These are phyloP conservation scores for Blastobotrys niveus DNA, from an alignment of 1,139 yeast genomes.

Conservation along the genomic window DNA sequence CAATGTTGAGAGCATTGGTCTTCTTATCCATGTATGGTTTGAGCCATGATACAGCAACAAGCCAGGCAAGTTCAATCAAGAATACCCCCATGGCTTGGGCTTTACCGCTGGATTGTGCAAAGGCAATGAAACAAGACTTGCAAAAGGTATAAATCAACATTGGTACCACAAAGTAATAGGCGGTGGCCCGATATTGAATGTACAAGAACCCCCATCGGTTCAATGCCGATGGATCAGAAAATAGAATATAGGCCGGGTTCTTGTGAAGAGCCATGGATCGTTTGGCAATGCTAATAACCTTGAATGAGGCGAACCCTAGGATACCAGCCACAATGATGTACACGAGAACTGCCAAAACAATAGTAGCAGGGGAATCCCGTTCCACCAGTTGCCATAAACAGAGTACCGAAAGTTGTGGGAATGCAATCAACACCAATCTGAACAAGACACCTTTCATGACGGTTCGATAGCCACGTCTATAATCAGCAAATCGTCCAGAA, in stretches of 20 bases:
- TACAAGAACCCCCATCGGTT: constrained; percentile 90
- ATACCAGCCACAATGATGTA: constrained; percentile 53
- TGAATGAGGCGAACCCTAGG: constrained; percentile 64
- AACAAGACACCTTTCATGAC: constrained; percentile 84
- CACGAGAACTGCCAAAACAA: constrained; percentile 70
- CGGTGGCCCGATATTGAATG: constrained; percentile 83
- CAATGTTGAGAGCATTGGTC: constrained; percentile 85
- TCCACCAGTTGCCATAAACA: constrained; percentile 86
- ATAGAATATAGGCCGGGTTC: constrained; percentile 88
- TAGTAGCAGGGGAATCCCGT: constrained; percentile 76
- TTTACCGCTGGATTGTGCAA: constrained; percentile 72
- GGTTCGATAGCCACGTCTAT: constrained; percentile 72
- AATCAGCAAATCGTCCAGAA: constrained; percentile 59
- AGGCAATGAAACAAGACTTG: constrained; percentile 81
- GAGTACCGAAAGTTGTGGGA: constrained; percentile 77
- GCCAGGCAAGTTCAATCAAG: constrained; percentile 64
- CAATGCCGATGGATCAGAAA: constrained; percentile 73
- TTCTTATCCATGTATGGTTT: constrained; percentile 94
- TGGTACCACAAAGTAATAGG: constrained; percentile 73
- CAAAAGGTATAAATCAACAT: constrained; percentile 59
- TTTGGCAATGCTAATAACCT: constrained; percentile 67
- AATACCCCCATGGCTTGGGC: constrained; percentile 75
- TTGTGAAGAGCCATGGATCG: constrained; percentile 66
- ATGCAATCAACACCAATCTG: constrained; percentile 72
- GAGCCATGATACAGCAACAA: constrained; percentile 56